phyloP scores from a whole-genome alignment of 495 filamentous ascomycete genomes.

The Parachaetomium inaequale region DNA sequence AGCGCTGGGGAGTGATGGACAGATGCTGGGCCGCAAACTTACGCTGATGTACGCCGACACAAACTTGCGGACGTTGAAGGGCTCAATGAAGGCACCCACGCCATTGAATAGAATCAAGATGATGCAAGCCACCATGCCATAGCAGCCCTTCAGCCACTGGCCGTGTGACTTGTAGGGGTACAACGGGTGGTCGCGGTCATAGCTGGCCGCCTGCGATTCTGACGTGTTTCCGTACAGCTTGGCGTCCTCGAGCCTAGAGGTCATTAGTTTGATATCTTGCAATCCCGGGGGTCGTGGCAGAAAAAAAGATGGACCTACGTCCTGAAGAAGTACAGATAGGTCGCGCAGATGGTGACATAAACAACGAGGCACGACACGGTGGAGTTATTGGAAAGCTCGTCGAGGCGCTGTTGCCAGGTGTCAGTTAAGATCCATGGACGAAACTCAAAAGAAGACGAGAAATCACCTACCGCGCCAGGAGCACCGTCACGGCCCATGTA shows the following conservation, averaged over 20 bases:
- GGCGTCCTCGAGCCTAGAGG: slow-evolving; percentile 31
- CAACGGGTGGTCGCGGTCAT: slow-evolving; percentile 41
- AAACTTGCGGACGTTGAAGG: slow-evolving; percentile 40
- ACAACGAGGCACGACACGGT: slow-evolving; percentile 45
- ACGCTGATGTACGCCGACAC: slow-evolving; percentile 49
- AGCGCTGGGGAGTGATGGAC: background rate
- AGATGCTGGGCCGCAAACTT: slow-evolving; percentile 18
- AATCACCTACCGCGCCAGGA: slow-evolving; percentile 34
- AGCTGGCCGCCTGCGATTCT: slow-evolving; percentile 36
- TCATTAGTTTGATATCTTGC: background rate
- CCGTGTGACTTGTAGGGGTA: slow-evolving; percentile 50
- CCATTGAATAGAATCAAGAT: slow-evolving; percentile 48
- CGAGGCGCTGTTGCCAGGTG: slow-evolving; percentile 23
- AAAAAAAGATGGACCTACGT: slow-evolving; percentile 30
- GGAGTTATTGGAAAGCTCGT: slow-evolving; percentile 45
- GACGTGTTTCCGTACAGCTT: slow-evolving; percentile 35
- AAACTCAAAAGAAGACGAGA: background rate
- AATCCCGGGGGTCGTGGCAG: background rate
- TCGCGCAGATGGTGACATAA: slow-evolving; percentile 44
- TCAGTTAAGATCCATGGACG: background rate
- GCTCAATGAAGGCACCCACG: slow-evolving; percentile 38
- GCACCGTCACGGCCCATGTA: slow-evolving; percentile 44
- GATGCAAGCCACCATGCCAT: slow-evolving; percentile 42
- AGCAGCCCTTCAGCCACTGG: slow-evolving; percentile 45
- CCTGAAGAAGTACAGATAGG: slow-evolving; percentile 43